Evolutionary conservation across 1,284 basidiomycete species (phyloP), one percentile per base, ranked within the genome.

Genomic region (Boletellus sp.): DNA sequence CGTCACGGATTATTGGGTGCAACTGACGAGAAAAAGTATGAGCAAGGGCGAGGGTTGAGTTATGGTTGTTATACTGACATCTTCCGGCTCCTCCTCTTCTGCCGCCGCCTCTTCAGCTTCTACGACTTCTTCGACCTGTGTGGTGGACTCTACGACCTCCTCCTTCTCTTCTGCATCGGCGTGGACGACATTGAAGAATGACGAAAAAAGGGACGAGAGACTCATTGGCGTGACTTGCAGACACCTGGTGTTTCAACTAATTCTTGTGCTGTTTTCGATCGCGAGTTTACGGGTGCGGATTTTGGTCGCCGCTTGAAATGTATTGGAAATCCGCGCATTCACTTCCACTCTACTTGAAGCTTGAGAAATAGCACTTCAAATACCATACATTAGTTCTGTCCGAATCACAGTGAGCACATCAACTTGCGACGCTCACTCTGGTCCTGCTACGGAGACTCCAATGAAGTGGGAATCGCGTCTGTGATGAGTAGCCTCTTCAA

Each of bases 41-140:
- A 54, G 42, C 44, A 43, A 8, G 16, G 26, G 8, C 44, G 36
- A 10, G 49, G 18, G 32, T 33, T 13, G 5, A 39, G 48, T 18
- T 7, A 32, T 40, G 21, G 22, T n/a, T 8, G 54, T 52, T 57
- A 12, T 6, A 82, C 87, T 66, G 63, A 92, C 90, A 68, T 93
- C 90, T 70, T 92, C 89, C 22, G 89, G 88, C 59, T 91, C 89
- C 58, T 86, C 84, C 57, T 78, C 80, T 54, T 85, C 80, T 53
- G 71, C 77, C 42, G 67, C 70, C 48, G 70, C 74, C 30, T 73
- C 74, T 50, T 71, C 57, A 40, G 55, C 55, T 24, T 12, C 30
- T 32, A 15, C 58, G 41, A 56, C 55, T 24, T 12, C 30, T 32
- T 32, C 30, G 30, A 32, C 30, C 13, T 61, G 58, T 30, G 47